These are phyloP conservation scores for Aspergillus asperescens DNA, from an alignment of 495 filamentous ascomycete species.

Conservation along the genomic window DNA sequence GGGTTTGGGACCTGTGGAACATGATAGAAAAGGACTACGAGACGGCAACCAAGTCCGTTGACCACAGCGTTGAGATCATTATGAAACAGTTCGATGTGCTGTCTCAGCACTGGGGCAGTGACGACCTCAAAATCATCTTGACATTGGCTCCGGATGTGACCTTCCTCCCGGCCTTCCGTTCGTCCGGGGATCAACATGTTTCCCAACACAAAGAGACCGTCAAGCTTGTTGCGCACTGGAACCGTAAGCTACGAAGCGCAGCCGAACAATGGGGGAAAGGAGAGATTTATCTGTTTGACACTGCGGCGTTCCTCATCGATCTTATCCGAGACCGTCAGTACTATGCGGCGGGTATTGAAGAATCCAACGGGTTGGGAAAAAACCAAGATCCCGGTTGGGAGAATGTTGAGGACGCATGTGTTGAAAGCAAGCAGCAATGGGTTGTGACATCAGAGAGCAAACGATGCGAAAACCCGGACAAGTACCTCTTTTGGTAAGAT, in stretches of 20 bases:
- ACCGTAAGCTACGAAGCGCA: conserved; percentile 36
- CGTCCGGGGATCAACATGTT: conserved; percentile 26
- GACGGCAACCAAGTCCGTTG: conserved; percentile 32
- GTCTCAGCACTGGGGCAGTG: conserved; percentile 31
- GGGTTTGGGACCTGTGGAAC: conserved; percentile 50
- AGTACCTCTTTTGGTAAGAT: conserved; percentile 50
- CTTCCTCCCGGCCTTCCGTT: conserved; percentile 42
- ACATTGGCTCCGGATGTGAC: conserved; percentile 48
- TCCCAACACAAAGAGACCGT: conserved; percentile 40
- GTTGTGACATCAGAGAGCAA: conserved; percentile 36
- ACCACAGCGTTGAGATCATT: conserved; percentile 40
- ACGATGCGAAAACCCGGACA: conserved; percentile 42
- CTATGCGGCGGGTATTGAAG: conserved; percentile 38
- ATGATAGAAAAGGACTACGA: conserved; percentile 32
- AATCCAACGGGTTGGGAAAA: conserved; percentile 39
- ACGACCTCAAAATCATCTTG: conserved; percentile 44
- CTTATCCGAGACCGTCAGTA: conserved; percentile 44
- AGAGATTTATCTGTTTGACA: conserved; percentile 46
- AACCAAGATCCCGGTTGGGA: conserved; percentile 37
- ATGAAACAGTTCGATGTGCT: conserved; percentile 40
- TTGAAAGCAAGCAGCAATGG: conserved; percentile 27
- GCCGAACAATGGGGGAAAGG: conserved; percentile 39
- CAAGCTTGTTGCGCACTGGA: conserved; percentile 41
- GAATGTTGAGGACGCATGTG: conserved; percentile 36
- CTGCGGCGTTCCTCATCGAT: conserved; percentile 46